phyloP scores from a whole-genome alignment of 2,329 filamentous ascomycete species.

The Botrytis paeoniae region DNA sequence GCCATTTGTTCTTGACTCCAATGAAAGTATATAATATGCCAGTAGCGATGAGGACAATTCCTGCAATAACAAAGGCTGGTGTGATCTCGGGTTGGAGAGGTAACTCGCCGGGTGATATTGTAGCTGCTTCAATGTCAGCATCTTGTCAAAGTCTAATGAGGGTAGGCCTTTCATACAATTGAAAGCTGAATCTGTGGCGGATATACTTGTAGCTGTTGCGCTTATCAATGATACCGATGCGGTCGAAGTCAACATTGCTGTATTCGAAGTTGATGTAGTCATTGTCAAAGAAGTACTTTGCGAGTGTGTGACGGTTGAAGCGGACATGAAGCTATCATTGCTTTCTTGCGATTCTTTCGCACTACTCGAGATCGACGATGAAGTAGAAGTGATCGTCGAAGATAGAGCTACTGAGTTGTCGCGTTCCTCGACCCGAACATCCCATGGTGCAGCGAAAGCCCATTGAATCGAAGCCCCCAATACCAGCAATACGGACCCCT shows the following conservation, averaged over 20 bases:
- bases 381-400: slow-evolving; percentile 23
- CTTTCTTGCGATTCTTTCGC: neutral
- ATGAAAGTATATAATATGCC: slow-evolving; percentile 71
- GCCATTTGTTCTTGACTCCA: slow-evolving; percentile 77
- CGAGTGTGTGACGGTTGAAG: neutral
- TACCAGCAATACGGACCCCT: slow-evolving; percentile 26
- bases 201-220: neutral
- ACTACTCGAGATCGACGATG: slow-evolving; percentile 18
- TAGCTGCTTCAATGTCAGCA: slow-evolving; percentile 27
- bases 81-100: slow-evolving; percentile 74
- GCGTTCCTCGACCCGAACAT: slow-evolving; percentile 27
- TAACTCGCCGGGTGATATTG: slow-evolving; percentile 48
- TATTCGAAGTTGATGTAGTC: slow-evolving; percentile 1
- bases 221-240: neutral
- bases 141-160: neutral
- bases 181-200: neutral
- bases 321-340: neutral
- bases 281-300: slow-evolving; percentile 2
- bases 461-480: slow-evolving; percentile 31
- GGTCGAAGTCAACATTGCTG: slow-evolving; percentile 6
- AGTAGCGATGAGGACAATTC: slow-evolving; percentile 69
- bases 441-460: slow-evolving; percentile 26
- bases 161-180: slow-evolving; percentile 13
- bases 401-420: slow-evolving; percentile 32
- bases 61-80: slow-evolving; percentile 76